Evolutionary conservation across 2,329 filamentous ascomycete species (phyloP).

Genomic region (Tolypocladium tundrense): DNA sequence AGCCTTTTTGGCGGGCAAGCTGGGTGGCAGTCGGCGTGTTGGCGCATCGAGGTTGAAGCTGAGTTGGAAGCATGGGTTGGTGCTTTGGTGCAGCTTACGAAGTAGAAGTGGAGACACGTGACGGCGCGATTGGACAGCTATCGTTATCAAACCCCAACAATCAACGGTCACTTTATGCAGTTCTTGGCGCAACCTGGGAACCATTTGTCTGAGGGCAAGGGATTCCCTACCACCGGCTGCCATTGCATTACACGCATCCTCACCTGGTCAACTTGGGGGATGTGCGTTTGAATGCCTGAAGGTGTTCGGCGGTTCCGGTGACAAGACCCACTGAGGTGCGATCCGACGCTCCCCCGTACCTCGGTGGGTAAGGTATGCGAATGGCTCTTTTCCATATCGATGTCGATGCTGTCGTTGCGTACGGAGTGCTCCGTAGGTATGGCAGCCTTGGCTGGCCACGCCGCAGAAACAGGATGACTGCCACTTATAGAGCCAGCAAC

Average conservation of each 20-base stretch:
- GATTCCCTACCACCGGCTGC: not conserved
- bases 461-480: not conserved
- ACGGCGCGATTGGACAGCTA: conserved; percentile 1
- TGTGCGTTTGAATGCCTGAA: no score
- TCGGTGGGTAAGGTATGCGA: not conserved
- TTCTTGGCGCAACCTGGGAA: not conserved
- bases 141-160: not conserved
- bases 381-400: not conserved
- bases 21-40: conserved; percentile 9
- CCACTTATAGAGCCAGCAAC: no score
- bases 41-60: conserved; percentile 4
- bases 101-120: conserved; percentile 3
- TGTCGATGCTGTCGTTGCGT: not conserved
- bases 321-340: not conserved
- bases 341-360: not conserved
- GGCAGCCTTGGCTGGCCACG: not conserved
- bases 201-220: not conserved
- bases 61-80: not conserved
- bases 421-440: no score
- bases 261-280: no score
- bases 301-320: no score
- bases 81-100: not conserved
- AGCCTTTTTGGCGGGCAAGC: conserved; percentile 16
- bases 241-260: not conserved
- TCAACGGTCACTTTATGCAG: not conserved